A percentile compares a stretch with the other conserved stretches of the same genome.
Conservation (phyloP, 129 eudicot species). For the Flaveria ramosissima region DNA sequence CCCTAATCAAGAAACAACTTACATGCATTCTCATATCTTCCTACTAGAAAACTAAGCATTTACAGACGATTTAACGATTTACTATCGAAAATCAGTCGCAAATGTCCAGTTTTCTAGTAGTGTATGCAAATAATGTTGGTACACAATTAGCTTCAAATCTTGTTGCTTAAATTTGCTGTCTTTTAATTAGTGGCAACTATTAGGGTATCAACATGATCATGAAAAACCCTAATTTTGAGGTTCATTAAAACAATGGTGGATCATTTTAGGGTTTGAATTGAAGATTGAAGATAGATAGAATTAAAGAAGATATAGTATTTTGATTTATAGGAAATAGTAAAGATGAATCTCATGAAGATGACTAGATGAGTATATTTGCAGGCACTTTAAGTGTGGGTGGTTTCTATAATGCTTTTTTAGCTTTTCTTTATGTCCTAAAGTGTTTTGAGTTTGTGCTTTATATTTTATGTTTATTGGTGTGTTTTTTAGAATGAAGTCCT, state of each 20-base stretch:
- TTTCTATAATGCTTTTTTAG: conserved; percentile 27
- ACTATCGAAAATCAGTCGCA: too few species aligned
- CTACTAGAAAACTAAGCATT: too few species aligned
- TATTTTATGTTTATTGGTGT: conserved; percentile 31
- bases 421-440: conserved; percentile 32
- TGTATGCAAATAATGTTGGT: not conserved
- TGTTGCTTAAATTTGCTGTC: not conserved
- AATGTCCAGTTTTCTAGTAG: too few species aligned
- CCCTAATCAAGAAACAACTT: conserved; percentile 36
- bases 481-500: conserved; percentile 15
- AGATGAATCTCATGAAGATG: conserved; percentile 12
- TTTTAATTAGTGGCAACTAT: not conserved
- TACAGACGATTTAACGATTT: too few species aligned
- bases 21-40: not conserved
- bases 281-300: conserved; percentile 30
- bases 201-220: conserved; percentile 4
- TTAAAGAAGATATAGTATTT: conserved; percentile 20
- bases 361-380: conserved; percentile 14
- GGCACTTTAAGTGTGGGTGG: conserved; percentile 31
- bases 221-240: conserved; percentile 14
- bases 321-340: conserved; percentile 9
- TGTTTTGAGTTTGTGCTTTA: conserved; percentile 21
- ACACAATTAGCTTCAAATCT: not conserved
- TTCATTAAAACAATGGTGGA: not conserved
- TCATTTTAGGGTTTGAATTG: conserved; percentile 24